Conservation (phyloP, 441 rosid species). For the Corymbia calophylla region DNA sequence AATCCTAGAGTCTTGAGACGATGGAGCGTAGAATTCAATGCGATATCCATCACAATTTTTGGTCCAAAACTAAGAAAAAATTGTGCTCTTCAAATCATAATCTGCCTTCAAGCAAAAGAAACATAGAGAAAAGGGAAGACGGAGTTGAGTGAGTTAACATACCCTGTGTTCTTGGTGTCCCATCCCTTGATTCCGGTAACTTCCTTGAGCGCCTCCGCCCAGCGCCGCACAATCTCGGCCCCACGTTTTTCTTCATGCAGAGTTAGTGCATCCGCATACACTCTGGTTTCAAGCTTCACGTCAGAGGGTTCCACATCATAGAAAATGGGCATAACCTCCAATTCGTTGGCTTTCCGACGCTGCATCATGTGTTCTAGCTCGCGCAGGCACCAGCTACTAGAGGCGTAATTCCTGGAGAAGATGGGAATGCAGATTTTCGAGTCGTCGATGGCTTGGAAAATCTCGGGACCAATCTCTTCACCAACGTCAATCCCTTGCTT, state of each 20-base stretch:
- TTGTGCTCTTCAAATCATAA: neutral
- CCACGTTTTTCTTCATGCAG: fast-evolving
- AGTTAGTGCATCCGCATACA: fast-evolving
- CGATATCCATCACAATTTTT: neutral
- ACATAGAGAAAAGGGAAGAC: fast-evolving
- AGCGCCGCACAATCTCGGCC: fast-evolving
- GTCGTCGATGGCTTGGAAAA: fast-evolving
- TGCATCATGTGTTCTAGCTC: neutral
- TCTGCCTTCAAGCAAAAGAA: neutral
- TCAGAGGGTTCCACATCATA: neutral
- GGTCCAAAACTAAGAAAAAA: neutral
- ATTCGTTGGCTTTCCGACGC: fast-evolving
- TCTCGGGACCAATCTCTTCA: fast-evolving
- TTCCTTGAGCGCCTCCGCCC: fast-evolving
- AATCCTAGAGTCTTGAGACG: neutral
- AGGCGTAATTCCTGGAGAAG: fast-evolving
- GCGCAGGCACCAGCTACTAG: fast-evolving
- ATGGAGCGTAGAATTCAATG: neutral
- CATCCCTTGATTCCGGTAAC: neutral
- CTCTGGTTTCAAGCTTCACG: neutral
- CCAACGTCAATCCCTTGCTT: neutral
- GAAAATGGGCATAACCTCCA: neutral
- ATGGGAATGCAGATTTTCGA: neutral
- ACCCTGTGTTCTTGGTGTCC: neutral
- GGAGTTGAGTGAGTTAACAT: neutral